Percentiles rank a stretch among this genome's conserved stretches.
Conservation (phyloP, 352 stramenopile genomes). For the Phytophthora capsici region DNA sequence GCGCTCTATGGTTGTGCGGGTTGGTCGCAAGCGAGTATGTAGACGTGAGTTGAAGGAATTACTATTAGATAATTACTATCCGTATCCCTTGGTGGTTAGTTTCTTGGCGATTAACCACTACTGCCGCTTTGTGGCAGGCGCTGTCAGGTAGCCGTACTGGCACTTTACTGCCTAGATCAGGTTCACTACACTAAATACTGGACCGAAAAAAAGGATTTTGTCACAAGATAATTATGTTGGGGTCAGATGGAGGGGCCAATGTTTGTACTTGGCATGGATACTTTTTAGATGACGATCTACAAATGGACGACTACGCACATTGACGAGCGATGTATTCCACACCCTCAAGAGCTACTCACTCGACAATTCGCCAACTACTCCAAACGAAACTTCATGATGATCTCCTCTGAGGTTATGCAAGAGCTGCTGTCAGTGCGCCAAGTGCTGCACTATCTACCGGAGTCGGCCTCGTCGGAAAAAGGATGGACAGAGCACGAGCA, state of each 20-base stretch:
- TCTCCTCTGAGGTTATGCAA: conserved; percentile 42
- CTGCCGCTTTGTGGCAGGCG: neutral
- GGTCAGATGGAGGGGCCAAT: neutral
- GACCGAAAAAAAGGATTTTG: conserved; percentile 33
- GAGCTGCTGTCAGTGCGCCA: conserved; percentile 35
- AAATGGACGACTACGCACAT: conserved; percentile 6
- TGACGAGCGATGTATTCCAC: neutral
- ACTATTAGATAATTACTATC: too few relatives aligned
- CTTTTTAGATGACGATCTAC: conserved; percentile 13
- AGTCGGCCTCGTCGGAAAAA: conserved; percentile 28
- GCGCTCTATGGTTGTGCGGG: too few relatives aligned
- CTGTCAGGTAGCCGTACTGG: neutral
- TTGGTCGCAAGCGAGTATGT: too few relatives aligned
- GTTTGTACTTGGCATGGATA: conserved; percentile 15
- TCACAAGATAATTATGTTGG: conserved; percentile 2
- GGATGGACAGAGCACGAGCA: conserved; percentile 47
- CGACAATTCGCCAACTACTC: conserved; percentile 17
- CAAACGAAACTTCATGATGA: conserved; percentile 15
- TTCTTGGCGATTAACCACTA: neutral
- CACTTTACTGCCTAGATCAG: neutral
- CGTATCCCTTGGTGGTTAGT: neutral
- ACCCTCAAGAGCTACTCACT: conserved; percentile 19
- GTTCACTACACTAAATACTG: neutral
- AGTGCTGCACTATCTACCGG: conserved; percentile 36
- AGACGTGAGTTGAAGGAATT: too few relatives aligned